Conservation (phyloP, 1,284 basidiomycete genomes). For the Leccinum solheimii region DNA sequence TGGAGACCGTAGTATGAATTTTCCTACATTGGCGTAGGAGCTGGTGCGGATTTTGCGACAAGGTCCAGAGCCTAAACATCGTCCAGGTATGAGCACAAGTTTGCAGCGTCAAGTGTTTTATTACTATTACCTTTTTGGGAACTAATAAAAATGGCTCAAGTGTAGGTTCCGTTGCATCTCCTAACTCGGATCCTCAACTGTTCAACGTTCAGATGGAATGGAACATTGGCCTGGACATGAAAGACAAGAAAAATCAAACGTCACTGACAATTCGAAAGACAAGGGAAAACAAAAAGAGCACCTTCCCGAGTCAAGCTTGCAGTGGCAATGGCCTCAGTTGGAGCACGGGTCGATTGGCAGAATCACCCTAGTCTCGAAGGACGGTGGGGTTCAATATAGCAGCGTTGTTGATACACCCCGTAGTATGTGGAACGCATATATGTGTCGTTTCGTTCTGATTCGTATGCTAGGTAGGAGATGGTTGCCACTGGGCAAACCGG, state of each 20-base stretch:
- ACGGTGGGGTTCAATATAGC: slow-evolving; percentile 55
- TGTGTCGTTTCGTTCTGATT: slow-evolving; percentile 3
- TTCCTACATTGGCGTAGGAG: slow-evolving; percentile 38
- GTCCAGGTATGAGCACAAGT: slow-evolving; percentile 35
- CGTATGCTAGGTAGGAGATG: slow-evolving; percentile 22
- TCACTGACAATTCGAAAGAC: slow-evolving; percentile 4
- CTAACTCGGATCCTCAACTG: background rate
- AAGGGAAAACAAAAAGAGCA: slow-evolving; percentile 28
- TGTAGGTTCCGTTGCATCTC: background rate
- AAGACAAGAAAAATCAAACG: slow-evolving; percentile 22
- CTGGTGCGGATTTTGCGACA: slow-evolving; percentile 38
- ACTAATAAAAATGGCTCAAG: background rate
- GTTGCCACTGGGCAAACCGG: slow-evolving; percentile 31
- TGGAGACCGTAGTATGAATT: slow-evolving; percentile 40
- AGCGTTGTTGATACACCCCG: slow-evolving; percentile 38
- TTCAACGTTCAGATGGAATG: slow-evolving; percentile 57
- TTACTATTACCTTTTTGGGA: slow-evolving; percentile 25
- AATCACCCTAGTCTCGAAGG: slow-evolving; percentile 47
- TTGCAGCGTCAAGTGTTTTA: slow-evolving; percentile 1
- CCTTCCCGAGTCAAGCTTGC: slow-evolving; percentile 7
- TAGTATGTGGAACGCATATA: slow-evolving; percentile 20
- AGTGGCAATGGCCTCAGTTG: slow-evolving; percentile 51
- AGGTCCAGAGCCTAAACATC: slow-evolving; percentile 56
- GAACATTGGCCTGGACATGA: slow-evolving; percentile 62
- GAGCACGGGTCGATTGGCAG: slow-evolving; percentile 56